A percentile compares a stretch with the other conserved stretches of the same genome.
phyloP scores from a whole-genome alignment of 2,329 filamentous ascomycete species.

The Acephala macrosclerotiorum region DNA sequence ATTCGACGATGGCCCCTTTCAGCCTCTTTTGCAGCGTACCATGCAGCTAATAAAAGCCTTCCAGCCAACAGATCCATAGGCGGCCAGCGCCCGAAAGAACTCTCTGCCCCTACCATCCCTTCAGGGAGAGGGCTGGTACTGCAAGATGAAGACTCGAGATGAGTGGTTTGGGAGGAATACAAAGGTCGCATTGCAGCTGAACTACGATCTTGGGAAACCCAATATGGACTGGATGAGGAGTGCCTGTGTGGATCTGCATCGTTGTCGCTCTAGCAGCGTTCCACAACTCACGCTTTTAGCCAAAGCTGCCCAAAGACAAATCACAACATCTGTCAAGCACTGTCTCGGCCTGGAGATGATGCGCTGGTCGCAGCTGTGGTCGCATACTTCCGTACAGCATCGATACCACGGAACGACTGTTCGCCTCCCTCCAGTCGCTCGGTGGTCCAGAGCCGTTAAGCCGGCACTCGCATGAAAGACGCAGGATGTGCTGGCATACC shows the following conservation, averaged over 20 bases:
- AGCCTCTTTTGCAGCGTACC: slow-evolving; percentile 24
- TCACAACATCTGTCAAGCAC: neutral
- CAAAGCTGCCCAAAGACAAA: neutral
- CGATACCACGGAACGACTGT: slow-evolving; percentile 5
- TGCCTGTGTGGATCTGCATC: too few species aligned
- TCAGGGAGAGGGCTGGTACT: slow-evolving; percentile 9
- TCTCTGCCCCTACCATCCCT: neutral
- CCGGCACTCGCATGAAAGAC: slow-evolving; percentile 1
- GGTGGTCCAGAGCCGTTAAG: slow-evolving; percentile 1
- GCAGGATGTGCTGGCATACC: slow-evolving; percentile 8
- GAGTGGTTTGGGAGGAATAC: slow-evolving; percentile 16
- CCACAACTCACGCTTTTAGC: neutral
- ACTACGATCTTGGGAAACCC: slow-evolving; percentile 6
- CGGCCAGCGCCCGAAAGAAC: neutral
- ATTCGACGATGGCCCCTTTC: slow-evolving; percentile 26
- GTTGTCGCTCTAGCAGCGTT: slow-evolving; percentile 1
- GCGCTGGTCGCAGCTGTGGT: slow-evolving; percentile 23
- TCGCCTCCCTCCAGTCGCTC: slow-evolving; percentile 7
- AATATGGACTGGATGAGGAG: neutral
- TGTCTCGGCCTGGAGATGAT: slow-evolving; percentile 18
- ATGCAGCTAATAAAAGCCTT: slow-evolving; percentile 22
- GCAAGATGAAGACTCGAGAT: slow-evolving; percentile 16
- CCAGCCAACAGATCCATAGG: slow-evolving; percentile 19
- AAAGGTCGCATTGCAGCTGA: slow-evolving; percentile 16
- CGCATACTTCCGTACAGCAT: slow-evolving; percentile 14